Conservation (phyloP, 73 alveolate species). For the Symbiodinium pilosum region DNA sequence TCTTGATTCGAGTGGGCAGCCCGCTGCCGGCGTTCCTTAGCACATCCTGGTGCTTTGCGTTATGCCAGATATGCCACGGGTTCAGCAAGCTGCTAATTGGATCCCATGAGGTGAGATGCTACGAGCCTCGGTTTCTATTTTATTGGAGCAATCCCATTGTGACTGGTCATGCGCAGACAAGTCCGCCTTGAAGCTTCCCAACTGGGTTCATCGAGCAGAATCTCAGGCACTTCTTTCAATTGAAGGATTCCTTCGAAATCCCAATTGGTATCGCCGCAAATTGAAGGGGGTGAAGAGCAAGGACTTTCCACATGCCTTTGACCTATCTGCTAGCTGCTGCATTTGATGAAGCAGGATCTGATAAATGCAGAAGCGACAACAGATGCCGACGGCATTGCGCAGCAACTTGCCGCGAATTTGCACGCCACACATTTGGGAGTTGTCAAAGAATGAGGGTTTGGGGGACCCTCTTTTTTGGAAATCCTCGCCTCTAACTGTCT, state of each 20-base stretch:
- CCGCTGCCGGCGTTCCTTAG: constrained; percentile 25
- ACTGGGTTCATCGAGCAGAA: not conserved
- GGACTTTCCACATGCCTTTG: not conserved
- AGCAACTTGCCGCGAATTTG: not conserved
- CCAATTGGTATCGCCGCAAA: constrained; percentile 73
- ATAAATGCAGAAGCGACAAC: constrained; percentile 35
- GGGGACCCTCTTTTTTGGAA: too few species aligned
- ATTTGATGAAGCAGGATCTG: constrained; percentile 44
- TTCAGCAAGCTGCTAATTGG: not conserved
- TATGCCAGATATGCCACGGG: not conserved
- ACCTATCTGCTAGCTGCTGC: too few species aligned
- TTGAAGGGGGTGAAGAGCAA: not conserved
- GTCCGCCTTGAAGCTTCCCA: not conserved
- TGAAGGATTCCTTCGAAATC: constrained; percentile 25
- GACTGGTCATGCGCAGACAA: not conserved
- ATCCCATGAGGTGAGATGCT: not conserved
- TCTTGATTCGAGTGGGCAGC: not conserved
- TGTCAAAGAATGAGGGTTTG: too few species aligned
- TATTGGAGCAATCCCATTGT: not conserved
- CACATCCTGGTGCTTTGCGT: not conserved
- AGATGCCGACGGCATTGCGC: constrained; percentile 43
- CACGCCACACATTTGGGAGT: too few species aligned
- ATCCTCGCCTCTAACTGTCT: too few species aligned
- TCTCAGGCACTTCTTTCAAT: constrained; percentile 28
- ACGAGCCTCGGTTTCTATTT: not conserved